These are phyloP conservation scores for Leccinum incarnatum DNA, from an alignment of 768 basidiomycete species.

Conservation along the genomic window DNA sequence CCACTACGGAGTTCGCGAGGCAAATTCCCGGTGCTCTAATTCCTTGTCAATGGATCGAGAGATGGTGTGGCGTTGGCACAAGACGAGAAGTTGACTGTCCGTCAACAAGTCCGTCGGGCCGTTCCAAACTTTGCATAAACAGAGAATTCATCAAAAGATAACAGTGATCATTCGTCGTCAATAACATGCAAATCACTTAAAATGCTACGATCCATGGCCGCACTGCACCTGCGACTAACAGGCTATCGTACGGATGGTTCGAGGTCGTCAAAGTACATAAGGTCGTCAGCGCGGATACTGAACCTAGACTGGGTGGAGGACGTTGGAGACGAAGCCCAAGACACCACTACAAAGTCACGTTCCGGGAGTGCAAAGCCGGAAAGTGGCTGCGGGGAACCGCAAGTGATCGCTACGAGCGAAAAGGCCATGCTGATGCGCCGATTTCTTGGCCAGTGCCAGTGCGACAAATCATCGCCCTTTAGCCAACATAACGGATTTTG, in stretches of 20 bases:
- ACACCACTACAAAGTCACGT: constrained; percentile 12
- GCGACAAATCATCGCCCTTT: constrained; percentile 23
- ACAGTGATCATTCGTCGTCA: background rate
- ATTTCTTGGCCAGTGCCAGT: constrained; percentile 14
- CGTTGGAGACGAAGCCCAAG: constrained; percentile 12
- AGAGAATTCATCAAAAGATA: background rate
- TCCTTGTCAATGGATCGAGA: background rate
- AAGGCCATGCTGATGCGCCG: constrained; percentile 20
- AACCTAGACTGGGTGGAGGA: constrained; percentile 13
- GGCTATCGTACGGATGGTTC: constrained; percentile 6
- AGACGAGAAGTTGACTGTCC: background rate
- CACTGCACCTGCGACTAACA: constrained; percentile 8
- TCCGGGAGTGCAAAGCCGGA: constrained; percentile 18
- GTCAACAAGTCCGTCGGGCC: background rate
- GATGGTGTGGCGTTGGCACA: background rate
- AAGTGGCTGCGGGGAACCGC: constrained; percentile 22
- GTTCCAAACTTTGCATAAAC: background rate
- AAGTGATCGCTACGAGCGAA: constrained; percentile 22
- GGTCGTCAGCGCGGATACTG: constrained; percentile 20
- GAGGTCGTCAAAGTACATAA: constrained; percentile 28
- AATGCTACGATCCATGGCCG: constrained; percentile 8
- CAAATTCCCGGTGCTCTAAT: background rate
- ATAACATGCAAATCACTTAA: constrained; percentile 8
- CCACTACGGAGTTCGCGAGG: background rate
- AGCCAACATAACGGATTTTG: constrained; percentile 78